Percentiles rank a stretch among this genome's conserved stretches.
Conservation (phyloP, 192 early-diverging fungal genomes). For the Mortierella antarctica region DNA sequence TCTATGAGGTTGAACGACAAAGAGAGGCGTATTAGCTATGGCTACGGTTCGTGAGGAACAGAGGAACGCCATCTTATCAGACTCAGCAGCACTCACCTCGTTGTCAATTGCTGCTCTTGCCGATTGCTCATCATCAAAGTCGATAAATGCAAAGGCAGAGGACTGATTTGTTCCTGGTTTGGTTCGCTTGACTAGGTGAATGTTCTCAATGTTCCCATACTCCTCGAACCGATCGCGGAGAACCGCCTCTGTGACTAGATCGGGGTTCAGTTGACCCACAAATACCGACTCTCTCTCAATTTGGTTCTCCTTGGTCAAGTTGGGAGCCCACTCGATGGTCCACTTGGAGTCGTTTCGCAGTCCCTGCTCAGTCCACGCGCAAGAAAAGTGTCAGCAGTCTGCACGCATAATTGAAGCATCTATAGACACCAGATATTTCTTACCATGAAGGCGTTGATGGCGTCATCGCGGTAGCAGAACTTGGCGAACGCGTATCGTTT, state of each 20-base stretch:
- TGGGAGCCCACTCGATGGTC: slow-evolving; percentile 74
- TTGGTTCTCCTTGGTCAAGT: slow-evolving; percentile 58
- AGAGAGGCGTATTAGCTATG: no score
- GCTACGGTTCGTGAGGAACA: not conserved
- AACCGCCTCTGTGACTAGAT: slow-evolving; percentile 52
- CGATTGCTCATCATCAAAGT: slow-evolving; percentile 59
- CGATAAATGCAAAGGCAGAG: slow-evolving; percentile 76
- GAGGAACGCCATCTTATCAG: no score
- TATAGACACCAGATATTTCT: not conserved
- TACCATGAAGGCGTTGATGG: slow-evolving; percentile 73
- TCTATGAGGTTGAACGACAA: slow-evolving; percentile 10
- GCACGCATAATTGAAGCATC: not conserved
- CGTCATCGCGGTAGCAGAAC: slow-evolving; percentile 77
- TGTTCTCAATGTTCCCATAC: slow-evolving; percentile 65
- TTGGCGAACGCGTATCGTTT: slow-evolving; percentile 77
- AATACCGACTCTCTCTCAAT: slow-evolving; percentile 69
- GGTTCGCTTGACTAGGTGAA: slow-evolving; percentile 63
- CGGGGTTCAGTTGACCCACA: slow-evolving; percentile 72
- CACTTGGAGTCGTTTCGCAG: slow-evolving; percentile 54
- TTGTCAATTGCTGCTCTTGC: slow-evolving; percentile 62
- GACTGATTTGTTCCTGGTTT: slow-evolving; percentile 24
- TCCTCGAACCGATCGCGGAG: slow-evolving; percentile 62
- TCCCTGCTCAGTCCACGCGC: slow-evolving; percentile 15
- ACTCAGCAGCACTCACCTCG: slow-evolving; percentile 50
- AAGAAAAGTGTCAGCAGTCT: not conserved